phyloP scores from a whole-genome alignment of 306 rosid genomes.

The Herpetospermum pedunculosum region DNA sequence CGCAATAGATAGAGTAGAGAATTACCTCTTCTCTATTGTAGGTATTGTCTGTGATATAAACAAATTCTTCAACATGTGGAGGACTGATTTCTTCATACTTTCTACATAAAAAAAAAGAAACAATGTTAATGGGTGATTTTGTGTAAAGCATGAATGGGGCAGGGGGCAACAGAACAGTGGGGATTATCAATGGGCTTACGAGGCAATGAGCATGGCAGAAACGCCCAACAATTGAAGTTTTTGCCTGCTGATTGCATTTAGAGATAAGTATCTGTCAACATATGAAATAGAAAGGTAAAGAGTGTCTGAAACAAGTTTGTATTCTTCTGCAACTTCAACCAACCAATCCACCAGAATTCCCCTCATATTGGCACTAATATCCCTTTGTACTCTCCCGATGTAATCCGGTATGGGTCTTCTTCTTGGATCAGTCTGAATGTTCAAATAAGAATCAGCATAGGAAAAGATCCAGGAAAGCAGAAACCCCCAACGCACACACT shows the following conservation, averaged over 20 bases:
- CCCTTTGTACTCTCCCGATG: constrained; percentile 55
- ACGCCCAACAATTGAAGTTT: constrained; percentile 71
- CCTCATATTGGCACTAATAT: constrained; percentile 57
- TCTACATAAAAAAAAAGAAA: constrained; percentile 19
- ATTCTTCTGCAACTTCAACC: constrained; percentile 84
- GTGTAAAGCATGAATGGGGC: neutral
- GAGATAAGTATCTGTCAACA: constrained; percentile 55
- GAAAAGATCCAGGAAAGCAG: neutral
- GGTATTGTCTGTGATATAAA: constrained; percentile 66
- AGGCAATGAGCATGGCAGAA: constrained; percentile 66
- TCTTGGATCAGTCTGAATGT: constrained; percentile 41
- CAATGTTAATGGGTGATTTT: neutral
- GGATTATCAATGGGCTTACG: constrained; percentile 34
- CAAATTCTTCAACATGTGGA: constrained; percentile 62
- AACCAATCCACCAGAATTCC: constrained; percentile 85
- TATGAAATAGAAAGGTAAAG: constrained; percentile 46
- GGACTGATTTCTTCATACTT: constrained; percentile 88
- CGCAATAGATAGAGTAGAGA: neutral
- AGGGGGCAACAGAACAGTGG: neutral
- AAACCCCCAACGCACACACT: neutral
- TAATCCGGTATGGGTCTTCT: constrained; percentile 57
- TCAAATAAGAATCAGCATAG: neutral
- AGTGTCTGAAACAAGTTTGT: constrained; percentile 68
- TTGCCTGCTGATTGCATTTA: constrained; percentile 26
- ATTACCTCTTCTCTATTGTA: constrained; percentile 66